Percentiles rank a stretch among this genome's conserved stretches.
Conservation (phyloP, 164 flowering plant species). For the Piper longum region DNA sequence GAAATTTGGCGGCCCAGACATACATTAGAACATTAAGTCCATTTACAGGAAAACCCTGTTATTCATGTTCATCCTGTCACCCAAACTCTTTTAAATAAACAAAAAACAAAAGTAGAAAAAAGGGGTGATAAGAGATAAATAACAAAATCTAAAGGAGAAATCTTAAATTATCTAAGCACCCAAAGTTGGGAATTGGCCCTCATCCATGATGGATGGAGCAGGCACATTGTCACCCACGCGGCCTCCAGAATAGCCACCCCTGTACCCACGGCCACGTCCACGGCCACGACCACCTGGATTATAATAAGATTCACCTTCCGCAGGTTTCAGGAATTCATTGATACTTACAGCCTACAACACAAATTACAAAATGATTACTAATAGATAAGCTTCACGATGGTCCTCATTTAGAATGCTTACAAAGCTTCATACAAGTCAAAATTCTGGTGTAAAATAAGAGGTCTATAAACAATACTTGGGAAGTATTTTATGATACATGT, state of each 20-base stretch:
- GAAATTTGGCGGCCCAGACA: constrained; percentile 13
- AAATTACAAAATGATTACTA: too few relatives aligned
- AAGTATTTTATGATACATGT: constrained; percentile 20
- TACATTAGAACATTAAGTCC: constrained; percentile 21
- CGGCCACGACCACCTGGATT: constrained; percentile 64
- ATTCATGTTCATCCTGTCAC: constrained; percentile 19
- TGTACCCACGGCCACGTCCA: constrained; percentile 59
- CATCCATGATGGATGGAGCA: constrained; percentile 38
- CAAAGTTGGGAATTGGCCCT: constrained; percentile 49
- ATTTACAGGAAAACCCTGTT: constrained; percentile 20
- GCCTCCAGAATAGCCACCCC: constrained; percentile 48
- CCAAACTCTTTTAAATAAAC: constrained; percentile 10
- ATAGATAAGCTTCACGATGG: too few relatives aligned
- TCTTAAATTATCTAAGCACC: constrained; percentile 21
- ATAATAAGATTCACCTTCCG: constrained; percentile 57
- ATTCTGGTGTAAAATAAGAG: too few relatives aligned
- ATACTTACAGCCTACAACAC: constrained; percentile 60
- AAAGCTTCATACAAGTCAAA: too few relatives aligned
- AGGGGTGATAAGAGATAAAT: background rate
- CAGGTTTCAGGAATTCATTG: constrained; percentile 82
- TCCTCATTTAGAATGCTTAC: too few relatives aligned
- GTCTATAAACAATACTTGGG: too few relatives aligned
- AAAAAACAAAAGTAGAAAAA: constrained; percentile 4
- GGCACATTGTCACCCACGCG: constrained; percentile 7
- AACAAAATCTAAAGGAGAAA: constrained; percentile 2